Evolutionary conservation across 352 stramenopile genomes (phyloP).

Genomic region (Phytophthora capsici): DNA sequence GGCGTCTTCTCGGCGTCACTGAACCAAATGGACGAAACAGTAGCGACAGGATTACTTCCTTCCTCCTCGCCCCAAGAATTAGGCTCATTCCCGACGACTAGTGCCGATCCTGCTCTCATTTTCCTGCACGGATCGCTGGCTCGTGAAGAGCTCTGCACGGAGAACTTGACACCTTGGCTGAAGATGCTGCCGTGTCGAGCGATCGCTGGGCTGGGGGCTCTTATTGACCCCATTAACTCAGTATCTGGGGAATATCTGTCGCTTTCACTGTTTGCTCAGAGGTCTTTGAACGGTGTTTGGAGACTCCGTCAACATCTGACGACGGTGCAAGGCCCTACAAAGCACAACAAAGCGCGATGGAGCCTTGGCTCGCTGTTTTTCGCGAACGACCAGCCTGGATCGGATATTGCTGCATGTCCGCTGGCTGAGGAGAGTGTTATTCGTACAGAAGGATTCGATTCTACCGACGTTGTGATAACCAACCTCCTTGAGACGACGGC

Average conservation of each 20-base stretch:
- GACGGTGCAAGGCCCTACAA: constrained; percentile 48
- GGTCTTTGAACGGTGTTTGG: constrained; percentile 32
- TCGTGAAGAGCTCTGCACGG: constrained; percentile 86
- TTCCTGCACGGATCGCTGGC: constrained; percentile 75
- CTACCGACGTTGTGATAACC: constrained; percentile 7
- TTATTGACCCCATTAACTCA: constrained; percentile 78
- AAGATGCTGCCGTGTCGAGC: constrained; percentile 87
- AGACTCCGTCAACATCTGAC: constrained; percentile 66
- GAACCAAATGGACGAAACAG: constrained; percentile 74
- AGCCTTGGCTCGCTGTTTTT: constrained; percentile 63
- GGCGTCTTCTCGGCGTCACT: constrained; percentile 87
- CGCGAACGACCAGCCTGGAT: constrained; percentile 12
- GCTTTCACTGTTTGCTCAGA: constrained; percentile 57
- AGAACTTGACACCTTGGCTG: constrained; percentile 90
- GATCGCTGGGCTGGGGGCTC: constrained; percentile 61
- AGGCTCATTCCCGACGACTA: constrained; percentile 15
- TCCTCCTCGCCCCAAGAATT: constrained; percentile 14
- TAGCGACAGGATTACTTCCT: constrained; percentile 32
- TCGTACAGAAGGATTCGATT: constrained; percentile 35
- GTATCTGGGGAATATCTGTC: constrained; percentile 78
- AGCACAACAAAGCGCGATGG: constrained; percentile 32
- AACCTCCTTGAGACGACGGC: constrained; percentile 32
- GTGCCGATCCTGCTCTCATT: constrained; percentile 9
- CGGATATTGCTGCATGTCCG: constrained; percentile 43
- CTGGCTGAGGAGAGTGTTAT: constrained; percentile 49